A percentile compares a stretch with the other conserved stretches of the same genome.
phyloP scores from a whole-genome alignment of 2,329 filamentous ascomycete species.

The Penicillium sp. region DNA sequence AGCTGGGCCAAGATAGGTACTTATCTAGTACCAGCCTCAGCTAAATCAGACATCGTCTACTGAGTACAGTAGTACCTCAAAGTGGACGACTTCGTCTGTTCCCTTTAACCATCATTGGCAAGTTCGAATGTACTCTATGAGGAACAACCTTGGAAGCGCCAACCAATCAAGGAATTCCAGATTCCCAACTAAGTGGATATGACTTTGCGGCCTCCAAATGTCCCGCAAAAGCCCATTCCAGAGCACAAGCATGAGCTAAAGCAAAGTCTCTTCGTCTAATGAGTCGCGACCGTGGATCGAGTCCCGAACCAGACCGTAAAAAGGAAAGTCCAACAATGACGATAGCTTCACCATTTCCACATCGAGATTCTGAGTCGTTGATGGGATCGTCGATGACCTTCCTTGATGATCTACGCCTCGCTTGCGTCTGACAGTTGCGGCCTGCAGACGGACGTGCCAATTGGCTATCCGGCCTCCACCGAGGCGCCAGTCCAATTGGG shows the following conservation, averaged over 20 bases:
- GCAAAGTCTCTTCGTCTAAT: neutral
- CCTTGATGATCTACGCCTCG: constrained; percentile 8
- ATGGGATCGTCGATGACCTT: neutral
- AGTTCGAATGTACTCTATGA: constrained; percentile 38
- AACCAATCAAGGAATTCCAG: constrained; percentile 60
- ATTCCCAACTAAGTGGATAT: constrained; percentile 61
- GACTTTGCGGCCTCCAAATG: constrained; percentile 23
- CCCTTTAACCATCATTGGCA: neutral
- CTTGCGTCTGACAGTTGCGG: constrained; percentile 6
- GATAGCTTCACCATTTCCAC: neutral
- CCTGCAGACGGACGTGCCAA: neutral
- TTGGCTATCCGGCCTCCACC: neutral
- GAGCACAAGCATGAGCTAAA: neutral
- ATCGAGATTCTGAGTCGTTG: neutral
- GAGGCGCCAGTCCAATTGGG: neutral
- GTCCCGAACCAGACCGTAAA: neutral
- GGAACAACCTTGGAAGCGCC: constrained; percentile 74
- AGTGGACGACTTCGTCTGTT: no score
- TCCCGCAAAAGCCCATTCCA: neutral
- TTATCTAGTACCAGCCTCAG: neutral
- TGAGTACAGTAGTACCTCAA: no score
- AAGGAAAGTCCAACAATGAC: neutral
- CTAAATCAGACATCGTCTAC: neutral
- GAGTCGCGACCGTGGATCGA: neutral
- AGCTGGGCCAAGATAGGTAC: no score